Conservation (phyloP, 768 basidiomycete genomes). For the Termitomyces sp. region DNA sequence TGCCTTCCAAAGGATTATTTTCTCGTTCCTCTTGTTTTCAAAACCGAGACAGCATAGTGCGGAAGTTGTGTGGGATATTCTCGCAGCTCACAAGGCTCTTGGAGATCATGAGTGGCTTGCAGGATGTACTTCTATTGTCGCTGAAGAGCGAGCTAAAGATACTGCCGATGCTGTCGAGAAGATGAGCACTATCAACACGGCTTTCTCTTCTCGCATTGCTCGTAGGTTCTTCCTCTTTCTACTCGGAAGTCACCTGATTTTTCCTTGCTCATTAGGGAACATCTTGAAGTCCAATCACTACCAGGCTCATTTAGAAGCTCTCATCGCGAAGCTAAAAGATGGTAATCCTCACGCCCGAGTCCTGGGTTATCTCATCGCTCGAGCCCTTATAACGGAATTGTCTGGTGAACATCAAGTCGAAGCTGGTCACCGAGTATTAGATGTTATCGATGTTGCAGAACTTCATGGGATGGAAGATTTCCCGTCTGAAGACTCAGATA, state of each 20-base stretch:
- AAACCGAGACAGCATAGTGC: slow-evolving; percentile 69
- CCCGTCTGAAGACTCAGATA: slow-evolving; percentile 29
- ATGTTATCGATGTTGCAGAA: slow-evolving; percentile 43
- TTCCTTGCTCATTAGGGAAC: slow-evolving; percentile 47
- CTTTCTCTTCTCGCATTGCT: slow-evolving; percentile 61
- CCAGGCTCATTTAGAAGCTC: slow-evolving; percentile 39
- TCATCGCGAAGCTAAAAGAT: slow-evolving; percentile 54
- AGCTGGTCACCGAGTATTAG: slow-evolving; percentile 47
- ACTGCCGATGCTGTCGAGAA: slow-evolving; percentile 34
- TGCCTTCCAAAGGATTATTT: slow-evolving; percentile 55
- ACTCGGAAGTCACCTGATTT: slow-evolving; percentile 2
- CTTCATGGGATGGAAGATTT: slow-evolving; percentile 47
- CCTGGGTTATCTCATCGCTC: slow-evolving; percentile 61
- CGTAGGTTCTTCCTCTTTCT: slow-evolving; percentile 39
- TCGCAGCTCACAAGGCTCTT: slow-evolving; percentile 28
- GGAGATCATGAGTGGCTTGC: slow-evolving; percentile 45
- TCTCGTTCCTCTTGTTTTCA: slow-evolving; percentile 74
- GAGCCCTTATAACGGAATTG: slow-evolving; percentile 54
- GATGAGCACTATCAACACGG: slow-evolving; percentile 53
- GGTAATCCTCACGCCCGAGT: slow-evolving; percentile 50
- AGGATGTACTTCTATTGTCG: slow-evolving; percentile 52
- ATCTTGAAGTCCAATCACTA: slow-evolving; percentile 52
- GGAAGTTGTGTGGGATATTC: slow-evolving; percentile 68
- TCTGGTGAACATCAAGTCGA: slow-evolving; percentile 60
- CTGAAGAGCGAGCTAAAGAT: slow-evolving; percentile 30